Percentiles rank a stretch among this genome's conserved stretches.
Evolutionary conservation across 2,329 filamentous ascomycete species (phyloP).

Genomic region (Trichoderma atrobrunneum): DNA sequence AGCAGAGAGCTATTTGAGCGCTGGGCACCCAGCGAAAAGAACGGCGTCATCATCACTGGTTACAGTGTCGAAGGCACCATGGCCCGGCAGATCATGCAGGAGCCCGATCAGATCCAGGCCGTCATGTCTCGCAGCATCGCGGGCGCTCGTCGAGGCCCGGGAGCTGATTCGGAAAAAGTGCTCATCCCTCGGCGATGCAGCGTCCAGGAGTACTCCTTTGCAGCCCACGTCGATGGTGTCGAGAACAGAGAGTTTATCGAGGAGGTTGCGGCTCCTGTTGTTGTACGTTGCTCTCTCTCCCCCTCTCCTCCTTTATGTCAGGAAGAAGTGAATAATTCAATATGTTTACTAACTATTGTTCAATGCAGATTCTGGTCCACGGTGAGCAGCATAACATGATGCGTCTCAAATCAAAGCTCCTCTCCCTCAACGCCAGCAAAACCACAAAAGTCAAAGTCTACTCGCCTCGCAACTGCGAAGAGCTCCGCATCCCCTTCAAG

Average conservation of each 20-base stretch:
- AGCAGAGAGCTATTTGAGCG: slow-evolving; percentile 88
- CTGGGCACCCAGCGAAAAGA: slow-evolving; percentile 94
- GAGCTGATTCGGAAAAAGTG: slow-evolving; percentile 75
- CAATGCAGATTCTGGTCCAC: slow-evolving; percentile 79
- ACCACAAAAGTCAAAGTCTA: slow-evolving; percentile 83
- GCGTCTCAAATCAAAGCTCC: slow-evolving; percentile 87
- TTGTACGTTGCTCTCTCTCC: slow-evolving; percentile 59
- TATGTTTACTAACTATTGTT: neutral
- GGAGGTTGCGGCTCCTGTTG: slow-evolving; percentile 85
- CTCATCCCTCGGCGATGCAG: slow-evolving; percentile 92
- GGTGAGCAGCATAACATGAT: slow-evolving; percentile 99
- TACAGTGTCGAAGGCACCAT: slow-evolving; percentile 99
- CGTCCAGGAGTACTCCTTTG: slow-evolving; percentile 92
- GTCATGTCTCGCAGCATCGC: slow-evolving; percentile 77
- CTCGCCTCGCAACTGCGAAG: slow-evolving; percentile 91
- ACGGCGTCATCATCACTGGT: slow-evolving; percentile 97
- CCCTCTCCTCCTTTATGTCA: neutral
- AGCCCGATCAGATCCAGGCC: slow-evolving; percentile 90
- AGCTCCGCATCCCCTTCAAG: slow-evolving; percentile 91
- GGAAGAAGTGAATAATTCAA: neutral
- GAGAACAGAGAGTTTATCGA: slow-evolving; percentile 98
- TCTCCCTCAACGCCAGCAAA: slow-evolving; percentile 85
- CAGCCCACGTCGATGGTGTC: slow-evolving; percentile 91
- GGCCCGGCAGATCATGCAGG: slow-evolving; percentile 92
- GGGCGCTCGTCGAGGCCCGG: slow-evolving; percentile 58